These are phyloP conservation scores for Globisporangium lucens DNA, from an alignment of 352 stramenopile genomes.

Conservation along the genomic window DNA sequence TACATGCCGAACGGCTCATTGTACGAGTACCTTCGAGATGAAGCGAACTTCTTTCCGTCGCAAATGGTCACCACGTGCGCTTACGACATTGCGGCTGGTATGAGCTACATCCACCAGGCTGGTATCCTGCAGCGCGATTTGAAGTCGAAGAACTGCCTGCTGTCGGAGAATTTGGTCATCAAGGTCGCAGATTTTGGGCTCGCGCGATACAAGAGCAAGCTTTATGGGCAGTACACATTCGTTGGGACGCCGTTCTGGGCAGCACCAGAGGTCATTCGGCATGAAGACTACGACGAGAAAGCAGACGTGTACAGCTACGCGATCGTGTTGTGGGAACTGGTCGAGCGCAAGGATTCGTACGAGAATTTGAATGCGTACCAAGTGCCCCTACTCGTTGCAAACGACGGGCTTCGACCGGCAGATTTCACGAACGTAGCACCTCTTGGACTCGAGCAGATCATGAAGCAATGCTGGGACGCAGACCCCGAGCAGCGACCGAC, in stretches of 20 bases:
- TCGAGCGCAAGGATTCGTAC: slow-evolving; percentile 73
- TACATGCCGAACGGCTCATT: slow-evolving; percentile 85
- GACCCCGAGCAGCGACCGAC: slow-evolving; percentile 63
- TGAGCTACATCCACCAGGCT: slow-evolving; percentile 56
- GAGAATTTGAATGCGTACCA: slow-evolving; percentile 74
- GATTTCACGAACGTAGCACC: slow-evolving; percentile 49
- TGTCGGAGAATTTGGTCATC: slow-evolving; percentile 72
- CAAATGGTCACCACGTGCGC: slow-evolving; percentile 59
- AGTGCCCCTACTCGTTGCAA: slow-evolving; percentile 64
- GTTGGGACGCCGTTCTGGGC: slow-evolving; percentile 80
- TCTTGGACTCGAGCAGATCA: slow-evolving; percentile 60
- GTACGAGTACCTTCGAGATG: slow-evolving; percentile 76
- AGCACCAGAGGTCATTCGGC: slow-evolving; percentile 70
- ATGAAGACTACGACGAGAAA: slow-evolving; percentile 75
- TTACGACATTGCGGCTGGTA: slow-evolving; percentile 62
- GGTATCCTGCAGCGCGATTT: slow-evolving; percentile 68
- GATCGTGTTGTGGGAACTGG: slow-evolving; percentile 74
- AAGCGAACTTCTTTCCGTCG: slow-evolving; percentile 67
- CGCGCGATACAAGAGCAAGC: slow-evolving; percentile 42
- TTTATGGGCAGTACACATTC: slow-evolving; percentile 60
- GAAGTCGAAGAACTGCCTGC: slow-evolving; percentile 78
- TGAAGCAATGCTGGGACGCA: slow-evolving; percentile 72
- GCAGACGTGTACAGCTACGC: slow-evolving; percentile 76
- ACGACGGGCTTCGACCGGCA: slow-evolving; percentile 57
- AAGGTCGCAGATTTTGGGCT: slow-evolving; percentile 81